Conservation (phyloP, 257 asterid genomes). For the Solanum pimpinellifolium region DNA sequence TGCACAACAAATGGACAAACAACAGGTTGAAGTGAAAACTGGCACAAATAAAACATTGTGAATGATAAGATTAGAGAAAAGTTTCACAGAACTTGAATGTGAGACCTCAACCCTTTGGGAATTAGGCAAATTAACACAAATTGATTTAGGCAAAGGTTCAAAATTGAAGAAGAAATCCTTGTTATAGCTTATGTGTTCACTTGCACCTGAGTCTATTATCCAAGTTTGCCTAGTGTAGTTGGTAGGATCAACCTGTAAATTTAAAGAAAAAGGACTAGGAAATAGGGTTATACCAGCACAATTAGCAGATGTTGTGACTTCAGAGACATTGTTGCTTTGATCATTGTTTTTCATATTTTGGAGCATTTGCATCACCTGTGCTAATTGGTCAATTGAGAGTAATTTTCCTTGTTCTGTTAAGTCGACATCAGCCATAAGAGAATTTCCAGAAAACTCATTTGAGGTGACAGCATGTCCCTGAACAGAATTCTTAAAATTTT, state of each 20-base stretch:
- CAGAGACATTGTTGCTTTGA: neutral
- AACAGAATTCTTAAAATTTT: too few species aligned
- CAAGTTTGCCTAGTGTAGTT: too few species aligned
- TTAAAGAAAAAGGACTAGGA: too few species aligned
- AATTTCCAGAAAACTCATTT: neutral
- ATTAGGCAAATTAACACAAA: neutral
- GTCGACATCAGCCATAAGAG: neutral
- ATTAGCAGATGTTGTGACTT: neutral
- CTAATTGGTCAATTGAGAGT: neutral
- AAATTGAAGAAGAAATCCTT: too few species aligned
- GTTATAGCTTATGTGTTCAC: neutral
- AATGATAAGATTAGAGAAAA: neutral
- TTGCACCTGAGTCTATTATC: neutral
- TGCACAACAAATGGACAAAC: neutral
- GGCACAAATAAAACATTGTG: neutral
- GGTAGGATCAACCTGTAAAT: too few species aligned
- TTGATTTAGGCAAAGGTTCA: neutral
- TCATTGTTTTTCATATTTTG: neutral
- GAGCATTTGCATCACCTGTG: too few species aligned
- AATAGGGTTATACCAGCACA: neutral
- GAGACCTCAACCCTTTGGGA: neutral
- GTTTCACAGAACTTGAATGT: neutral
- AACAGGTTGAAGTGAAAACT: too few species aligned
- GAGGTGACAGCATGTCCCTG: neutral
- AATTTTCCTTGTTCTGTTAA: neutral